phyloP scores from a whole-genome alignment of 257 asterid genomes.

The Hygrophila difformis region DNA sequence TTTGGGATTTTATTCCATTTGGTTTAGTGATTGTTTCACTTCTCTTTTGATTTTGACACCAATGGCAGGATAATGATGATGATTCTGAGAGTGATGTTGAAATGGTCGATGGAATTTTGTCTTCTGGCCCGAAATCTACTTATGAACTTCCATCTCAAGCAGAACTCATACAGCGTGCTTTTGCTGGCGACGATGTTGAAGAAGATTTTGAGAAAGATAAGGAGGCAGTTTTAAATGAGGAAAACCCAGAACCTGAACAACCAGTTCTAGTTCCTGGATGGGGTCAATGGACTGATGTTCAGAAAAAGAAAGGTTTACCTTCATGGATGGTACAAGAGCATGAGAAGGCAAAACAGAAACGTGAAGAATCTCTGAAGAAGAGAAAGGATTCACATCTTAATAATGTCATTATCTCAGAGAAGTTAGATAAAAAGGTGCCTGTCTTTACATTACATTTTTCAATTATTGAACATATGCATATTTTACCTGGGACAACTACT shows the following conservation, averaged over 20 bases:
- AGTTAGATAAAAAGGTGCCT: conserved; percentile 77
- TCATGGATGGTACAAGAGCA: conserved; percentile 81
- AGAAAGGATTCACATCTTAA: conserved; percentile 81
- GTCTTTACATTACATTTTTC: conserved; percentile 14
- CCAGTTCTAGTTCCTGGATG: conserved; percentile 83
- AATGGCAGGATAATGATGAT: conserved; percentile 41
- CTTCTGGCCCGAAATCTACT: conserved; percentile 48
- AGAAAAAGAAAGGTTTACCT: conserved; percentile 78
- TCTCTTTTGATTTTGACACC: background rate
- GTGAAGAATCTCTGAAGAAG: conserved; percentile 74
- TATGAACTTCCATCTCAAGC: conserved; percentile 89
- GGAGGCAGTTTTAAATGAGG: conserved; percentile 62
- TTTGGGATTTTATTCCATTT: too few species aligned
- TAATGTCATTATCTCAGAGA: conserved; percentile 90
- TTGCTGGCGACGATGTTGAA: conserved; percentile 93
- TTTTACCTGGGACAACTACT: too few species aligned
- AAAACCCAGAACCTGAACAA: conserved; percentile 84
- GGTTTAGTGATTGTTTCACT: background rate
- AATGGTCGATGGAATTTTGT: conserved; percentile 90
- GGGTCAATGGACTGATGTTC: conserved; percentile 95
- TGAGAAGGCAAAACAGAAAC: conserved; percentile 60
- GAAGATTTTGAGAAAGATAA: conserved; percentile 81
- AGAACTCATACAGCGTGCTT: conserved; percentile 84
- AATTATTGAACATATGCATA: conserved; percentile 8
- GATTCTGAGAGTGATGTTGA: conserved; percentile 68